phyloP scores from a whole-genome alignment of 306 rosid species.

The Potentilla sterilis region DNA sequence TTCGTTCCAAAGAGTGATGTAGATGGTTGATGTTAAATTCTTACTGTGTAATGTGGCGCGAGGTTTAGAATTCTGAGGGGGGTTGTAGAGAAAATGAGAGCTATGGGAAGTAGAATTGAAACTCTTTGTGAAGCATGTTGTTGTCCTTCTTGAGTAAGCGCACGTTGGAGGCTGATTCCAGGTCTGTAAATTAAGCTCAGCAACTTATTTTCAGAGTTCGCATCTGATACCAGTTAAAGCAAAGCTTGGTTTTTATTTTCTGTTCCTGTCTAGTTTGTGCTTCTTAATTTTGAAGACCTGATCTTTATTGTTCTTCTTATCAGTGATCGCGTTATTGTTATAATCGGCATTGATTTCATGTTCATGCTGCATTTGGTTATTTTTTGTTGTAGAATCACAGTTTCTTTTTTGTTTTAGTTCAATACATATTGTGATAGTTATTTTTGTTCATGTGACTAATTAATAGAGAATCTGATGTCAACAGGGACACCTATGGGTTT shows the following conservation, averaged over 20 bases:
- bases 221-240: neutral
- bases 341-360: neutral
- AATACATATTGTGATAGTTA: neutral
- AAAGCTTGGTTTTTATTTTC: neutral
- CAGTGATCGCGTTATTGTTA: neutral
- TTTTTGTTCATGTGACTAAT: constrained; percentile 5
- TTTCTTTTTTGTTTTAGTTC: neutral
- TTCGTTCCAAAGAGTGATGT: constrained; percentile 13
- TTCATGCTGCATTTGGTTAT: neutral
- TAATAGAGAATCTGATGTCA: constrained; percentile 2
- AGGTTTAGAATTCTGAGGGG: constrained; percentile 33
- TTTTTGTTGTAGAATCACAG: neutral
- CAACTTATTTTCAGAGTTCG: neutral
- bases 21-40: constrained; percentile 17
- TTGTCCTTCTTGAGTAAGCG: constrained; percentile 97
- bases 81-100: constrained; percentile 37
- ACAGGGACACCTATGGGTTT: constrained; percentile 90
- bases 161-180: constrained; percentile 92
- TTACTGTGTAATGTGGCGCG: constrained; percentile 35
- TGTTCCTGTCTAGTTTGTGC: neutral
- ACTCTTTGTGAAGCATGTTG: constrained; percentile 75
- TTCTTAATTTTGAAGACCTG: neutral
- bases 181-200: constrained; percentile 42
- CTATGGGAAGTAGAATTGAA: constrained; percentile 64
- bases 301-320: neutral